These are phyloP conservation scores for Colletotrichum spinosum DNA, from an alignment of 2,329 filamentous ascomycete genomes.

Conservation along the genomic window DNA sequence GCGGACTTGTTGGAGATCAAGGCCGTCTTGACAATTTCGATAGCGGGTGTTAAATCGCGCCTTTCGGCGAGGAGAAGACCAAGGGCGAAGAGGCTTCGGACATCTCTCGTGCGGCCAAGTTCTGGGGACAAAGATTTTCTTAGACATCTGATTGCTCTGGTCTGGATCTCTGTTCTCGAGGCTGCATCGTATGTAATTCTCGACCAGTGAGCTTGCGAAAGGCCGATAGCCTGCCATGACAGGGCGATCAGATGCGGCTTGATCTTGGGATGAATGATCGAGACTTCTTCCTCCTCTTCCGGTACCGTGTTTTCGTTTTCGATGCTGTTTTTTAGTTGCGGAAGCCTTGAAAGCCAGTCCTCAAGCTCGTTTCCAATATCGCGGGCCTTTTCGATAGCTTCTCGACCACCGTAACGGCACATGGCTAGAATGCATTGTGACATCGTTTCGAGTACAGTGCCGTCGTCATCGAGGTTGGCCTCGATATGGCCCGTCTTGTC, in stretches of 20 bases:
- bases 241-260: conserved; percentile 72
- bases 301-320: conserved; percentile 45
- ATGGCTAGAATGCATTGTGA: conserved; percentile 83
- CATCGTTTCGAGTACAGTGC: conserved; percentile 80
- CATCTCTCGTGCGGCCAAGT: conserved; percentile 73
- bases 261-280: conserved; percentile 56
- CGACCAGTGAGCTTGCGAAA: conserved; percentile 90
- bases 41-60: conserved; percentile 81
- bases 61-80: conserved; percentile 90
- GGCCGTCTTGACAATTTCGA: conserved; percentile 83
- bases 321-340: conserved; percentile 46
- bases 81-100: conserved; percentile 83
- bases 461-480: conserved; percentile 81
- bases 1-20: conserved; percentile 70
- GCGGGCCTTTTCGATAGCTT: conserved; percentile 83
- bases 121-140: conserved; percentile 78
- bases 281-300: conserved; percentile 47
- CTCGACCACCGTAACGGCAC: conserved; percentile 81
- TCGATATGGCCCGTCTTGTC: conserved; percentile 81
- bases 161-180: conserved; percentile 77
- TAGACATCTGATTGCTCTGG: conserved; percentile 80
- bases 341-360: conserved; percentile 76
- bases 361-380: conserved; percentile 78
- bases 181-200: conserved; percentile 81
- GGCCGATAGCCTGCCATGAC: conserved; percentile 86